Percentiles rank a stretch among this genome's conserved stretches.
Evolutionary conservation across 2,329 filamentous ascomycete genomes (phyloP).

Genomic region (Dendrostoma leiphaemia): DNA sequence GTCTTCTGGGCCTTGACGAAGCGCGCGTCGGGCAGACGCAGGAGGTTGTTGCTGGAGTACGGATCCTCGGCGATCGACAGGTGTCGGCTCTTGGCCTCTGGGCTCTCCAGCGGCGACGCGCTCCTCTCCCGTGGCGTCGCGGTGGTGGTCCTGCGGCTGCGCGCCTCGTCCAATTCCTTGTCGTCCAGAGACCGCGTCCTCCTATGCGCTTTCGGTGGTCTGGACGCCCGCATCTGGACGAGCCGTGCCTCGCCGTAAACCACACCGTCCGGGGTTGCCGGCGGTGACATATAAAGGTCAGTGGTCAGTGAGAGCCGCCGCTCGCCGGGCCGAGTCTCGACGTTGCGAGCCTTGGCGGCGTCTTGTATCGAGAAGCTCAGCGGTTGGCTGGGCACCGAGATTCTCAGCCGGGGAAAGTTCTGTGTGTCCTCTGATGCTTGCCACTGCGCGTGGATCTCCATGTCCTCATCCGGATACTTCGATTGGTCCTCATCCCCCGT

Average conservation of each 20-base stretch:
- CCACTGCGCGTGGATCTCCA: neutral
- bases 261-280: constrained; percentile 34
- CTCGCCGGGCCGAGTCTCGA: neutral
- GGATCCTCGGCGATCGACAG: constrained; percentile 15
- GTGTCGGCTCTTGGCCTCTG: constrained; percentile 14
- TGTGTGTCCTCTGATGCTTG: neutral
- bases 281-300: constrained; percentile 30
- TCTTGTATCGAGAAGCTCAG: constrained; percentile 37
- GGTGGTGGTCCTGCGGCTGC: neutral
- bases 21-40: constrained; percentile 24
- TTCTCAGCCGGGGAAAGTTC: neutral
- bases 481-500: neutral
- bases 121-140: neutral
- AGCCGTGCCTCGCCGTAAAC: constrained; percentile 40
- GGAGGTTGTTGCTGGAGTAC: constrained; percentile 7
- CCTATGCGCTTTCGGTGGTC: constrained; percentile 24
- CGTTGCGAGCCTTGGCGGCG: constrained; percentile 23
- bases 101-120: constrained; percentile 1
- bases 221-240: constrained; percentile 33
- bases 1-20: constrained; percentile 29
- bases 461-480: neutral
- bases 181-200: constrained; percentile 37
- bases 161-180: constrained; percentile 3
- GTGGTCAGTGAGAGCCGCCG: constrained; percentile 28
- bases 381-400: constrained; percentile 15